Evolutionary conservation across 495 filamentous ascomycete genomes (phyloP), one percentile per base, ranked within the genome.

Genomic region (Penicillium odoratum): DNA sequence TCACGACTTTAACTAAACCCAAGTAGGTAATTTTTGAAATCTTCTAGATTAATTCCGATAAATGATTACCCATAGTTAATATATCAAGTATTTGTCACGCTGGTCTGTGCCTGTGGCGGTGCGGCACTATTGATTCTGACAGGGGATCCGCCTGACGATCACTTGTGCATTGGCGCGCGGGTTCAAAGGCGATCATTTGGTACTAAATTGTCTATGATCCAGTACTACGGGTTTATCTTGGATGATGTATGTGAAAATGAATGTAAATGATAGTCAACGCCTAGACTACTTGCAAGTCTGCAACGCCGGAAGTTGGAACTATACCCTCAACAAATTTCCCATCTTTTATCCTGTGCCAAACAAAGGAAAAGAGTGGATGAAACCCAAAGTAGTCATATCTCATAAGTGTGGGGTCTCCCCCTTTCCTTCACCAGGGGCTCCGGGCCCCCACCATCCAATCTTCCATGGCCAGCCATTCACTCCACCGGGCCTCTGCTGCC

Each of bases 381-480:
- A 61, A 62, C 31, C 18, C 55, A 50, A 59, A 64, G 59, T 62
- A 55, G 61, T 64, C 63, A 59, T 62, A 44, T 61, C 64, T 69
- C 67, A 61, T 69, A 40, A 69, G 18, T 15, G 42, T 38, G 52
- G 52, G 49, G 44, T n/a, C 48, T n/a, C 30, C 38, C 36, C 43
- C 45, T 48, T 50, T 61, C 8, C 28, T 48, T 48, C 28, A 77
- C 71, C 72, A 79, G 45, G 83, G 84, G 66, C 82, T 83, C 48
- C 84, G 71, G 3, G 82, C 72, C 33, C 90, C 92, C 40, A 96
- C 77, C 91, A 96, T 95, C 91, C 92, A 96, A 70, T 97, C 92
- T 71, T 96, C 90, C 91, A 97, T 96, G 5, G 90, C 91, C 38
- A 96, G 71, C 90, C 91, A 96, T 68, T 89, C 84, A 66, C 87